A percentile compares a stretch with the other conserved stretches of the same genome.
Evolutionary conservation across 2,329 filamentous ascomycete species (phyloP).

Genomic region (Colletotrichum lindemuthianum): DNA sequence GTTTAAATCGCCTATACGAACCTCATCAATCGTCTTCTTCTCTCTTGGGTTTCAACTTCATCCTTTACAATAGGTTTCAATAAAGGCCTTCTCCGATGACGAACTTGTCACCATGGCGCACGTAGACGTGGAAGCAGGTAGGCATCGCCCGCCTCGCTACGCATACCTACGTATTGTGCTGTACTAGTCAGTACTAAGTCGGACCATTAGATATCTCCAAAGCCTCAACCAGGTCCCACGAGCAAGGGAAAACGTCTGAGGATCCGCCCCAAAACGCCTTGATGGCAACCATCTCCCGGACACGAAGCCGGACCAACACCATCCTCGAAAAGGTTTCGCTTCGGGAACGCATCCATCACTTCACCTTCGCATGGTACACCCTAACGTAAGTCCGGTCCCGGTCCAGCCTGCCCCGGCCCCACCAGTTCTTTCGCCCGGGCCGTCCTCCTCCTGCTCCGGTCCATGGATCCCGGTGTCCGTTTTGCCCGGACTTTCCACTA

Average conservation of each 20-base stretch:
- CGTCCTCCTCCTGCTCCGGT: neutral
- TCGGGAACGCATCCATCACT: constrained; percentile 47
- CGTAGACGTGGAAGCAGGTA: constrained; percentile 26
- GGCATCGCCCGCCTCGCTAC: neutral
- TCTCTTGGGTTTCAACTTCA: neutral
- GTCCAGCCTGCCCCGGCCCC: neutral
- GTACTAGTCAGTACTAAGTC: neutral
- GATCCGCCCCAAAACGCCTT: constrained; percentile 23
- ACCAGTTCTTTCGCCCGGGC: neutral
- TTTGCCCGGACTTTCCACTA: too few relatives aligned
- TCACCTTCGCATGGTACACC: constrained; percentile 67
- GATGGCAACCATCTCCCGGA: constrained; percentile 26
- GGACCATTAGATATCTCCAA: constrained; percentile 5
- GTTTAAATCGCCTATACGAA: constrained; percentile 7
- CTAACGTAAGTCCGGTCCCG: constrained; percentile 40
- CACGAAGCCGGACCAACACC: constrained; percentile 28
- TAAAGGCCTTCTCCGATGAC: neutral
- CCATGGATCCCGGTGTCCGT: too few relatives aligned
- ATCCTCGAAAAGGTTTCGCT: constrained; percentile 35
- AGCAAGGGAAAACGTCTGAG: constrained; percentile 7
- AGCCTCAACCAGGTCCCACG: constrained; percentile 5
- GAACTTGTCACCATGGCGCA: neutral
- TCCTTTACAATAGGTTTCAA: neutral
- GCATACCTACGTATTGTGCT: neutral
- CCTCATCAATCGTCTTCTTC: neutral